These are phyloP conservation scores for Penicillium oxalicum DNA, from an alignment of 2,329 filamentous ascomycete species.

Conservation along the genomic window DNA sequence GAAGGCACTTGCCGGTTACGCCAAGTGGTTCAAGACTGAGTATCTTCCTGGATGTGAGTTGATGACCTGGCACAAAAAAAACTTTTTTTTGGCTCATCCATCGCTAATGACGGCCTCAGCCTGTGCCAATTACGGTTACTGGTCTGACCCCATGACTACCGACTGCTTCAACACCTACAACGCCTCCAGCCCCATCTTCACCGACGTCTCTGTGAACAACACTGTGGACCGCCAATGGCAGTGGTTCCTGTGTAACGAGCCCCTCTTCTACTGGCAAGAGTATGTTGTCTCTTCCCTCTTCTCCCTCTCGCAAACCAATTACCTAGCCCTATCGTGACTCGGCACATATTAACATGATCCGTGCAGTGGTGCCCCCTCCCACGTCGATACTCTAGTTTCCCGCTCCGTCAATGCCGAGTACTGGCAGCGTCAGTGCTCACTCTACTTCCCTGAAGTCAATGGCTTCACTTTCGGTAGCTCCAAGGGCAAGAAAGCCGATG, in stretches of 20 bases:
- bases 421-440: conserved; percentile 50
- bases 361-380: conserved; percentile 45
- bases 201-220: conserved; percentile 46
- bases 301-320: conserved; percentile 17
- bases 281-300: conserved; percentile 20
- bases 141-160: conserved; percentile 36
- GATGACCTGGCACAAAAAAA: background rate
- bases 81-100: too few relatives aligned
- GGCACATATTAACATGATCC: conserved; percentile 12
- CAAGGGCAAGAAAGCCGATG: conserved; percentile 42
- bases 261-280: conserved; percentile 54
- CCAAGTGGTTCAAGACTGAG: conserved; percentile 46
- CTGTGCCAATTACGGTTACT: conserved; percentile 48
- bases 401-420: conserved; percentile 48
- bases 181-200: conserved; percentile 45
- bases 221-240: conserved; percentile 49
- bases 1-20: conserved; percentile 51
- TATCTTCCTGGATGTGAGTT: conserved; percentile 46
- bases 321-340: conserved; percentile 15
- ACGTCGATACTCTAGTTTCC: conserved; percentile 46
- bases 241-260: conserved; percentile 60
- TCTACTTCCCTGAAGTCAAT: conserved; percentile 51
- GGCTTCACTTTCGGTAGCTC: conserved; percentile 47
- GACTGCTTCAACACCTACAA: conserved; percentile 54
- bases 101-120: conserved; percentile 21